phyloP scores from a whole-genome alignment of 1,284 basidiomycete genomes.

The Papiliotrema nemorosa region DNA sequence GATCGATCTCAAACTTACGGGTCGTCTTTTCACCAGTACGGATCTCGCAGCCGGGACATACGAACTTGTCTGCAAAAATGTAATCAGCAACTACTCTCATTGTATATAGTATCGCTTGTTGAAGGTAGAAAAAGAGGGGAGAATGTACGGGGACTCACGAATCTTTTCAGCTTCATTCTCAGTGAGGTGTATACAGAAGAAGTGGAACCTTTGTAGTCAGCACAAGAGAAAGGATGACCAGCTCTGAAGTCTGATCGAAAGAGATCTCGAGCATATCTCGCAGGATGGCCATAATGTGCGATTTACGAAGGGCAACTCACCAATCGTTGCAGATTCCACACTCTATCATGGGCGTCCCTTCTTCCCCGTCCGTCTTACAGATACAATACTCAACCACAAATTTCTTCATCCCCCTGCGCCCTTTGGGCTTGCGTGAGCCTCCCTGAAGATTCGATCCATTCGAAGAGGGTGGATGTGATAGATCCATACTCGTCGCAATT shows the following conservation, averaged over 20 bases:
- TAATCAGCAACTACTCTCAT: background rate
- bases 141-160: conserved; percentile 27
- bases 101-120: too few species aligned
- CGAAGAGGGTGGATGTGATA: background rate
- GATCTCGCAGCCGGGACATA: conserved; percentile 30
- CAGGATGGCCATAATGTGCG: too few species aligned
- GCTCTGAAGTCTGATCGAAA: background rate
- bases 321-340: conserved; percentile 43
- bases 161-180: conserved; percentile 36
- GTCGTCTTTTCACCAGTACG: conserved; percentile 30
- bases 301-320: conserved; percentile 17
- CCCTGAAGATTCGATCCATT: background rate
- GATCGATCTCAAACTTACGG: conserved; percentile 27
- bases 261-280: too few species aligned
- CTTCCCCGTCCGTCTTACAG: conserved; percentile 23
- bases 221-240: background rate
- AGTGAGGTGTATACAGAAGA: conserved; percentile 30
- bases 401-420: conserved; percentile 12
- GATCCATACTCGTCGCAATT: background rate
- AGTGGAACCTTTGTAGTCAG: conserved; percentile 38
- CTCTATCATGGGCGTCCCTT: conserved; percentile 43
- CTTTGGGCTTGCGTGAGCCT: background rate
- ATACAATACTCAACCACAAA: conserved; percentile 31
- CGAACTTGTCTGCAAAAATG: conserved; percentile 28
- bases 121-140: conserved; percentile 1